Evolutionary conservation across 2,329 filamentous ascomycete species (phyloP).

Genomic region (Colletotrichum sp.): DNA sequence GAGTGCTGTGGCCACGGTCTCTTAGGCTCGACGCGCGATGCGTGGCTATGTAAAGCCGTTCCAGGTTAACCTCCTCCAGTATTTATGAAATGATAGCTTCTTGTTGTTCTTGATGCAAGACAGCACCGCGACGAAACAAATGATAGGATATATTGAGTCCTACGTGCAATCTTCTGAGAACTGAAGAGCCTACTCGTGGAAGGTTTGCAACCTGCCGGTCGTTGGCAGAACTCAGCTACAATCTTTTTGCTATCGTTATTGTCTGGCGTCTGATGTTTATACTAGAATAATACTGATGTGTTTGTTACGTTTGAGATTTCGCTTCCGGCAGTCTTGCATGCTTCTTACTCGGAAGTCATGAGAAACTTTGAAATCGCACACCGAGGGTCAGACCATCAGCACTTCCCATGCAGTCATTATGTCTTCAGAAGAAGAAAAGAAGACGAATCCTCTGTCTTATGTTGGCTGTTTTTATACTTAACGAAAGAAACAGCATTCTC

Average conservation of each 20-base stretch:
- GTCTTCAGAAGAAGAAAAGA: background rate
- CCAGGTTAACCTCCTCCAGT: background rate
- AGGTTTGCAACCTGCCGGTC: background rate
- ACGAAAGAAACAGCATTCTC: background rate
- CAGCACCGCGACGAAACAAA: background rate
- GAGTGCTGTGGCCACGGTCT: background rate
- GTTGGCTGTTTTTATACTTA: background rate
- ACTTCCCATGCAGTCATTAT: too few relatives aligned
- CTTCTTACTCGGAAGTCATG: background rate
- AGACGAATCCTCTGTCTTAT: background rate
- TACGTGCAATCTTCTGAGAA: background rate
- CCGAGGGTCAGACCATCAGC: too few relatives aligned
- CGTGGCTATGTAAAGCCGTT: background rate
- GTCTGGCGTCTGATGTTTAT: background rate
- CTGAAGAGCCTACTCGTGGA: background rate
- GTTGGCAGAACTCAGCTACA: accelerated
- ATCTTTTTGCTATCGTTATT: background rate
- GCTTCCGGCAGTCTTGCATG: background rate
- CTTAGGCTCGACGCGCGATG: too few relatives aligned
- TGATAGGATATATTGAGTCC: accelerated
- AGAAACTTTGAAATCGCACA: background rate
- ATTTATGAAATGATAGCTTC: accelerated
- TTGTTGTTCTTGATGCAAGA: background rate
- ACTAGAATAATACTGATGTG: background rate
- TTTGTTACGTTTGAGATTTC: background rate